These are phyloP conservation scores for Apiosordaria backusii DNA, from an alignment of 495 filamentous ascomycete species.

Conservation along the genomic window DNA sequence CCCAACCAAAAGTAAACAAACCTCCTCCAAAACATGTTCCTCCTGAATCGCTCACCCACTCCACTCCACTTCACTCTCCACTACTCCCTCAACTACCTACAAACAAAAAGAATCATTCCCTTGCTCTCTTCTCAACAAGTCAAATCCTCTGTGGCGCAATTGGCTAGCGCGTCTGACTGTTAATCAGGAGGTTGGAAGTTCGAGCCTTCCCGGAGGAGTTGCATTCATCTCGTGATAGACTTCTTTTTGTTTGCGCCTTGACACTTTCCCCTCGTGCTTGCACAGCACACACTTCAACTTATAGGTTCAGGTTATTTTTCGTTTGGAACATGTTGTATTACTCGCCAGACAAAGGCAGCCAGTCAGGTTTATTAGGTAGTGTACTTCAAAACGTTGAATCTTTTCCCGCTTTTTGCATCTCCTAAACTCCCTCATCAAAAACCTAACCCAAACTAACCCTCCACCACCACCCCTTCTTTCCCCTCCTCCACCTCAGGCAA, in stretches of 20 bases:
- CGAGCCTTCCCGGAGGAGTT: constrained; percentile 16
- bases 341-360: too few relatives aligned
- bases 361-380: not conserved
- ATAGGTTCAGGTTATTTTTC: too few relatives aligned
- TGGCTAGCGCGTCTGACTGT: constrained; percentile 33
- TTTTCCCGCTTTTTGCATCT: not conserved
- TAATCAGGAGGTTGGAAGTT: constrained; percentile 29
- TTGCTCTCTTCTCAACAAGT: not conserved
- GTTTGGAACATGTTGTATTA: too few relatives aligned
- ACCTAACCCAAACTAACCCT: not conserved
- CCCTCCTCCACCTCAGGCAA: not conserved
- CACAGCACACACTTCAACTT: too few relatives aligned
- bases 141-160: constrained; percentile 16
- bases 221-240: not conserved
- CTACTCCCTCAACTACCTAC: too few relatives aligned
- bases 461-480: not conserved
- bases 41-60: not conserved
- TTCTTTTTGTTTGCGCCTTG: too few relatives aligned
- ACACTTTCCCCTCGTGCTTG: too few relatives aligned
- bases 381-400: not conserved
- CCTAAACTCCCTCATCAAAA: not conserved
- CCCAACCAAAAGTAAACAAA: not conserved
- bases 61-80: not conserved
- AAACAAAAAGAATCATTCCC: not conserved
- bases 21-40: too few relatives aligned